Evolutionary conservation across 2,329 filamentous ascomycete species (phyloP).

Genomic region (Juglanconis oblonga): DNA sequence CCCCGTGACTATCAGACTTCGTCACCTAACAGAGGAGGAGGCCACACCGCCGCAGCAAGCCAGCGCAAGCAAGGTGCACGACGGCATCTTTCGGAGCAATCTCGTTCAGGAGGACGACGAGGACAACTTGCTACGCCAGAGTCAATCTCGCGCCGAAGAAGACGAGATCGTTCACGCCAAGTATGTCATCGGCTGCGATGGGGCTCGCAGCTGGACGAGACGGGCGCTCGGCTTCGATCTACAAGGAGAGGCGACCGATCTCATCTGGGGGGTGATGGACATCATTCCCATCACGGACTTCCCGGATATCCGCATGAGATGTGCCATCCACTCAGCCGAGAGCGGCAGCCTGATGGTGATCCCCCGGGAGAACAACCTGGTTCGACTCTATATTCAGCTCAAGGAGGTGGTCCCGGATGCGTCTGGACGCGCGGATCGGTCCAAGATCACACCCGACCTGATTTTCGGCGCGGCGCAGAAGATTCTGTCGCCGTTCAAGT

Average conservation of each 20-base stretch:
- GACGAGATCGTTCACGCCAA: constrained; percentile 50
- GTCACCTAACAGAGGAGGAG: constrained; percentile 56
- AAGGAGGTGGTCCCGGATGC: constrained; percentile 42
- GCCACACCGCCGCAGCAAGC: constrained; percentile 42
- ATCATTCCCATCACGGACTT: constrained; percentile 29
- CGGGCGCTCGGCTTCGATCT: constrained; percentile 43
- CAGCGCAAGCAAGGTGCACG: constrained; percentile 36
- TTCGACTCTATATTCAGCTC: constrained; percentile 65
- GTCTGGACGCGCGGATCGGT: constrained; percentile 51
- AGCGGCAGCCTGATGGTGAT: constrained; percentile 29
- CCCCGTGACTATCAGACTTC: constrained; percentile 58
- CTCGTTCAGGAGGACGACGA: constrained; percentile 43
- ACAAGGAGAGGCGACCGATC: constrained; percentile 27
- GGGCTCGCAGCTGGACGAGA: constrained; percentile 65
- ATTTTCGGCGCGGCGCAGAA: constrained; percentile 62
- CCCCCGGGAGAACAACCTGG: constrained; percentile 43
- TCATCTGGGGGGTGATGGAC: constrained; percentile 27
- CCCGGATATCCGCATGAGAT: constrained; percentile 28
- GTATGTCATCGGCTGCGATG: constrained; percentile 67
- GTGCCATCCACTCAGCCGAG: constrained; percentile 27
- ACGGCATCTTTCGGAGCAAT: constrained; percentile 61
- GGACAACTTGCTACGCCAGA: constrained; percentile 23
- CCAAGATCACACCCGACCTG: constrained; percentile 59
- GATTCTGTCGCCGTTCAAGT: constrained; percentile 64
- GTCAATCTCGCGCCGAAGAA: constrained; percentile 30